phyloP scores from a whole-genome alignment of 169 alveolate species.

The Plasmodium berghei region DNA sequence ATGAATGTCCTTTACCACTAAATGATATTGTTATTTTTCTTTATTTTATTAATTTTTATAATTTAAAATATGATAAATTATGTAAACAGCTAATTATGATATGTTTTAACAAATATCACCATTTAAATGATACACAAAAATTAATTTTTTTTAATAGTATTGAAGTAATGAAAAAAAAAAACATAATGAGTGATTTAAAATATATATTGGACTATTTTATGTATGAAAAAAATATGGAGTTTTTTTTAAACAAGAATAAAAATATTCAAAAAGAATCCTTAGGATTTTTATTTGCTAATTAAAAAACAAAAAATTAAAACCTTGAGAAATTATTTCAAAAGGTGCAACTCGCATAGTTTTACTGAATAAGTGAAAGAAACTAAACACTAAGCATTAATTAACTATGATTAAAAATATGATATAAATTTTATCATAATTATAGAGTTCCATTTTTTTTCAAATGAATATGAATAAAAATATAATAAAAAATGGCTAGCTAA shows the following conservation, averaged over 20 bases:
- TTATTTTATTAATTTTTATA: conserved; percentile 37
- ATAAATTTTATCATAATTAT: too few relatives aligned
- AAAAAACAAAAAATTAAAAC: background rate
- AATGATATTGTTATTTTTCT: conserved; percentile 43
- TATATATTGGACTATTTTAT: conserved; percentile 36
- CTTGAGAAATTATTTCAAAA: too few relatives aligned
- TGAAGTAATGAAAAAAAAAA: conserved; percentile 36
- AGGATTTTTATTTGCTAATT: conserved; percentile 41
- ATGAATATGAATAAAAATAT: too few relatives aligned
- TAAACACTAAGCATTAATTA: too few relatives aligned
- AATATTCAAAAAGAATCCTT: conserved; percentile 48
- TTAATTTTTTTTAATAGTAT: conserved; percentile 46
- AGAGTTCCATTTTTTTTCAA: too few relatives aligned
- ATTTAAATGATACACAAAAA: conserved; percentile 49
- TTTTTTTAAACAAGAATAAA: conserved; percentile 37
- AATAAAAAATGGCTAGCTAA: too few relatives aligned
- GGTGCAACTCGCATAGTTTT: too few relatives aligned
- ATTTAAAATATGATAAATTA: conserved; percentile 21
- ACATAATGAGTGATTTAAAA: background rate
- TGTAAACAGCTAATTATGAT: conserved; percentile 16
- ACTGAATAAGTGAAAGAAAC: too few relatives aligned
- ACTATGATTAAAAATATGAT: too few relatives aligned
- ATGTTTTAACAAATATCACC: conserved; percentile 18
- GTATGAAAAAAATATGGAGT: conserved; percentile 41
- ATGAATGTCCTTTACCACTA: conserved; percentile 9